phyloP scores from a whole-genome alignment of 1,139 yeast species.

The Saccharomycopsis crataegensis region DNA sequence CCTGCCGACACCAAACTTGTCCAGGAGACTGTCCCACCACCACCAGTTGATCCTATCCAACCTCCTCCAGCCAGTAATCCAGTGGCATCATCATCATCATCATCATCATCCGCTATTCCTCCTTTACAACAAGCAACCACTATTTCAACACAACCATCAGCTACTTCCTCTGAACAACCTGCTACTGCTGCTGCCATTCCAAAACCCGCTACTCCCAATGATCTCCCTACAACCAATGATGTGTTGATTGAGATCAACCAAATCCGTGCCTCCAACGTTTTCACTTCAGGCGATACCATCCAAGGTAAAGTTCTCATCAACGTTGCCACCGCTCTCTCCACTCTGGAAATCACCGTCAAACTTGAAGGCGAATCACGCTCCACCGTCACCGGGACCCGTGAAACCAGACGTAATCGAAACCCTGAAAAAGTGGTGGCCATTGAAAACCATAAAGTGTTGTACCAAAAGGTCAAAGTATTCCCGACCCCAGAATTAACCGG shows the following conservation, averaged over 20 bases:
- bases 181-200: background rate
- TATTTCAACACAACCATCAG: too few relatives aligned
- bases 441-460: slow-evolving; percentile 9
- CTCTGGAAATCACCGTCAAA: slow-evolving; percentile 4
- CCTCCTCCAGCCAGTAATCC: background rate
- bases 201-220: background rate
- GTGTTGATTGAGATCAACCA: background rate
- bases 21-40: background rate
- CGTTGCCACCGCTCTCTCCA: slow-evolving; percentile 1
- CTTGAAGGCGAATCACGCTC: slow-evolving; percentile 16
- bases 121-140: background rate
- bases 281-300: slow-evolving; percentile 12
- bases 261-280: background rate
- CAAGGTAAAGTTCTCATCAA: slow-evolving; percentile 6
- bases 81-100: background rate
- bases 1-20: too few relatives aligned
- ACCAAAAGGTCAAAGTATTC: slow-evolving; percentile 9
- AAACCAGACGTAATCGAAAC: background rate
- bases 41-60: background rate
- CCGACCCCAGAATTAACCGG: slow-evolving; percentile 9
- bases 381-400: background rate
- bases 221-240: background rate
- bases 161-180: background rate
- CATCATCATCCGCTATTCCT: background rate
- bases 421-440: background rate